A percentile compares a stretch with the other conserved stretches of the same genome.
Conservation (phyloP, 1,284 basidiomycete species). For the Fomitopsis palustris region DNA sequence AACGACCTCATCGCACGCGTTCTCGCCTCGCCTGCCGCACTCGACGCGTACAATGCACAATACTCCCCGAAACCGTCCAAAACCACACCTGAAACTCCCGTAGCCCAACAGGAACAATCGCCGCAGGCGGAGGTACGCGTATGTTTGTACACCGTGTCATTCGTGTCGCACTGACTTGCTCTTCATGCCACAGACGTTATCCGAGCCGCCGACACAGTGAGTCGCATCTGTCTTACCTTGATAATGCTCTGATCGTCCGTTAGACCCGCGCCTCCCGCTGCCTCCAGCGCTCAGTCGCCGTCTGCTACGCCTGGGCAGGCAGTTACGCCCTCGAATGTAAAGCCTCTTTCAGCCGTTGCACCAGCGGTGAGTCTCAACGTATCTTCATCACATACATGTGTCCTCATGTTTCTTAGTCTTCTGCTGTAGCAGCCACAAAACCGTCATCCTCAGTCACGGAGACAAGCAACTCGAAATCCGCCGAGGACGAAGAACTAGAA, state of each 20-base stretch:
- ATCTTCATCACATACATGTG: background rate
- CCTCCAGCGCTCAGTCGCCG: background rate
- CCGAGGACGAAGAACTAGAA: constrained; percentile 47
- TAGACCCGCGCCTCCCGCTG: background rate
- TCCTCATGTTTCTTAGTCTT: background rate
- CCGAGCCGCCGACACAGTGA: background rate
- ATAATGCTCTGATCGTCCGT: no score
- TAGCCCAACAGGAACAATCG: background rate
- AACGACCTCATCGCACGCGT: constrained; percentile 63
- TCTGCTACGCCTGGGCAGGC: background rate
- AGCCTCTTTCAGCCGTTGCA: background rate
- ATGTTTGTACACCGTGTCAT: background rate
- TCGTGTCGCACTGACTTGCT: background rate
- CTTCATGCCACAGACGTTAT: background rate
- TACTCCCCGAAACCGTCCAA: constrained; percentile 27
- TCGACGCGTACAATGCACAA: constrained; percentile 41
- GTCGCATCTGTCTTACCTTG: background rate
- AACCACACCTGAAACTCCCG: constrained; percentile 8
- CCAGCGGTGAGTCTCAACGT: background rate
- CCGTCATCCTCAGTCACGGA: background rate
- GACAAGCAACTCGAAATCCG: background rate
- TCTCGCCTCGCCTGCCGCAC: constrained; percentile 45
- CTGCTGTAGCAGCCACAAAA: background rate
- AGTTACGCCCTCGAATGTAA: background rate
- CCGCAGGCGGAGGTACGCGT: background rate